Evolutionary conservation across 768 basidiomycete species (phyloP).

Genomic region (Fistulinella prunicolor): DNA sequence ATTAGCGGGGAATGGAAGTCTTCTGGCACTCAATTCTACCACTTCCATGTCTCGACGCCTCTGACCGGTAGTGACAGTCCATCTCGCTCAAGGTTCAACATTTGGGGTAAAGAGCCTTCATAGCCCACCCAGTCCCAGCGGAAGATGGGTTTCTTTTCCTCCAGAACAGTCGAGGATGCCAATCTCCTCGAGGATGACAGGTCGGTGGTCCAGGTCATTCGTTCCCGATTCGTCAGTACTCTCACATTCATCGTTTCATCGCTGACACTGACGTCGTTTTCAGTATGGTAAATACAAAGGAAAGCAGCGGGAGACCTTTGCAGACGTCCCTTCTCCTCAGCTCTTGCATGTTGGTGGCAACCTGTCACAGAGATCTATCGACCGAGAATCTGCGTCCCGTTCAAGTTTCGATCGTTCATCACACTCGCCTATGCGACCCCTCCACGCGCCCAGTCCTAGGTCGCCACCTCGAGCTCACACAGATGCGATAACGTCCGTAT

Average conservation of each 20-base stretch:
- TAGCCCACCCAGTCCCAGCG: not conserved
- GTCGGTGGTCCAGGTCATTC: constrained; percentile 55
- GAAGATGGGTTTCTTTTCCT: constrained; percentile 34
- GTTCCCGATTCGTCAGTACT: constrained; percentile 57
- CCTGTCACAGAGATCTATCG: constrained; percentile 20
- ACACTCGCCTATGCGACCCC: constrained; percentile 23
- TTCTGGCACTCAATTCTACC: constrained; percentile 23
- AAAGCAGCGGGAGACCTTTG: constrained; percentile 47
- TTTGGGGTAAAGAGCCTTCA: not conserved
- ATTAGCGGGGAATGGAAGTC: constrained; percentile 11
- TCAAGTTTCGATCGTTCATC: constrained; percentile 15
- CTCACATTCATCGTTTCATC: constrained; percentile 16
- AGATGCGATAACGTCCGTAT: constrained; percentile 55
- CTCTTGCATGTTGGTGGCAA: constrained; percentile 23
- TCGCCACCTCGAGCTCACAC: constrained; percentile 33
- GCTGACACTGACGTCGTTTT: constrained; percentile 8
- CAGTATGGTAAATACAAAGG: constrained; percentile 60
- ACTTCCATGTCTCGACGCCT: constrained; percentile 6
- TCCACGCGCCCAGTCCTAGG: constrained; percentile 22
- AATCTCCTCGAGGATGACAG: constrained; percentile 32
- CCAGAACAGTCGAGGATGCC: constrained; percentile 18
- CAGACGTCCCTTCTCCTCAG: constrained; percentile 32
- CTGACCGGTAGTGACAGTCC: not conserved
- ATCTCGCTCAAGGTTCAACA: not conserved
- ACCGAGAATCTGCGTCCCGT: constrained; percentile 15